Percentiles rank a stretch among this genome's conserved stretches.
Conservation (phyloP, 192 early-diverging fungal species). For the Podochytrium sp. region DNA sequence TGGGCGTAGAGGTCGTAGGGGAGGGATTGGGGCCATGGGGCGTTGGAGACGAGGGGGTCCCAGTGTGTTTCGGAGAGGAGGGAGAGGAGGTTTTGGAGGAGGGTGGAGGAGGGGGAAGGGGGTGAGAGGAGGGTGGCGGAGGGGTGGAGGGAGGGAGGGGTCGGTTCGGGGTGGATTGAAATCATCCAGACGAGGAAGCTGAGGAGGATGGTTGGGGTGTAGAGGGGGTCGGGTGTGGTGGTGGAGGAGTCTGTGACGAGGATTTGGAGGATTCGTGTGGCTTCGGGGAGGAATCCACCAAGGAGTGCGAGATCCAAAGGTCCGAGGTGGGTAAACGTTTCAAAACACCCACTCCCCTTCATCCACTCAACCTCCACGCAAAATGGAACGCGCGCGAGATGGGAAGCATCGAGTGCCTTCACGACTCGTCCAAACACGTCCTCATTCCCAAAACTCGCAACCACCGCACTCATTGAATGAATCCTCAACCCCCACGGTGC, state of each 20-base stretch:
- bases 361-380: background rate
- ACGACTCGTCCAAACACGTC: background rate
- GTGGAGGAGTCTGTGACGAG: background rate
- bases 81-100: background rate
- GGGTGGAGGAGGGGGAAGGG: background rate
- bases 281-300: background rate
- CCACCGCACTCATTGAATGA: background rate
- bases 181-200: conserved; percentile 7
- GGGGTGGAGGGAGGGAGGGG: background rate
- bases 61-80: background rate
- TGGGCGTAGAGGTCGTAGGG: conserved; percentile 13
- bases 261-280: background rate
- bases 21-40: background rate
- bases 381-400: background rate
- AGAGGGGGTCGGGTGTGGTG: too few species aligned
- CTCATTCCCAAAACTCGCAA: conserved; percentile 14
- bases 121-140: background rate
- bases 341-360: background rate
- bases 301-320: conserved; percentile 12
- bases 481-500: background rate
- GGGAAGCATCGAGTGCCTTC: background rate
- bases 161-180: background rate
- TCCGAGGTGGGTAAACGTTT: background rate
- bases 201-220: background rate
- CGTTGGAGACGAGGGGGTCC: background rate